Evolutionary conservation across 139 green algal genomes (phyloP).

Genomic region (Limnomonas spitsbergensis): DNA sequence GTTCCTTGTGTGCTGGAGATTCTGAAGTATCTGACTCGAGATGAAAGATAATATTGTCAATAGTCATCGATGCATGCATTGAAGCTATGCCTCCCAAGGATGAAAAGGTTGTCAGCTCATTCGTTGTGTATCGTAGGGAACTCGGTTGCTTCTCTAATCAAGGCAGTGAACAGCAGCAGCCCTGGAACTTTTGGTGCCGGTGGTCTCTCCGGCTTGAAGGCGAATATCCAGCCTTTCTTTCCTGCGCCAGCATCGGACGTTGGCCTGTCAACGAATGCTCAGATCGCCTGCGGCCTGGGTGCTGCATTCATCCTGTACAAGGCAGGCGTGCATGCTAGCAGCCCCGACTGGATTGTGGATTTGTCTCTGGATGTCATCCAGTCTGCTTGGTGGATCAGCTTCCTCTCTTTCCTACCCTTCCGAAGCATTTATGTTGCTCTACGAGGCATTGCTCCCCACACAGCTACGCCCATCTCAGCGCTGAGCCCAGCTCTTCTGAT

Average conservation of each 20-base stretch:
- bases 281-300: conserved; percentile 17
- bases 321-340: conserved; percentile 29
- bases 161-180: conserved; percentile 28
- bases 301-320: conserved; percentile 33
- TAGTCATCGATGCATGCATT: too few relatives aligned
- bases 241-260: conserved; percentile 18
- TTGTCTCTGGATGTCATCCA: conserved; percentile 47
- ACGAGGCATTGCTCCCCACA: conserved; percentile 34
- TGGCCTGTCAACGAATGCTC: conserved; percentile 26
- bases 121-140: conserved; percentile 24
- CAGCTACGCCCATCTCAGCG: conserved; percentile 22
- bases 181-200: neutral
- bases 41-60: too few relatives aligned
- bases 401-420: conserved; percentile 46
- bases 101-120: neutral
- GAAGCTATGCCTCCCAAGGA: too few relatives aligned
- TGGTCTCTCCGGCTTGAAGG: conserved; percentile 27
- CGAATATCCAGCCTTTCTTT: conserved; percentile 34
- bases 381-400: conserved; percentile 46
- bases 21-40: neutral
- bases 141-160: conserved; percentile 39
- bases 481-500: conserved; percentile 25
- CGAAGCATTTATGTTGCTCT: conserved; percentile 39
- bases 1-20: neutral
- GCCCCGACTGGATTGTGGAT: conserved; percentile 52